Evolutionary conservation across 1,139 yeast species (phyloP).

Genomic region (Debaryomycetaceae sp.): DNA sequence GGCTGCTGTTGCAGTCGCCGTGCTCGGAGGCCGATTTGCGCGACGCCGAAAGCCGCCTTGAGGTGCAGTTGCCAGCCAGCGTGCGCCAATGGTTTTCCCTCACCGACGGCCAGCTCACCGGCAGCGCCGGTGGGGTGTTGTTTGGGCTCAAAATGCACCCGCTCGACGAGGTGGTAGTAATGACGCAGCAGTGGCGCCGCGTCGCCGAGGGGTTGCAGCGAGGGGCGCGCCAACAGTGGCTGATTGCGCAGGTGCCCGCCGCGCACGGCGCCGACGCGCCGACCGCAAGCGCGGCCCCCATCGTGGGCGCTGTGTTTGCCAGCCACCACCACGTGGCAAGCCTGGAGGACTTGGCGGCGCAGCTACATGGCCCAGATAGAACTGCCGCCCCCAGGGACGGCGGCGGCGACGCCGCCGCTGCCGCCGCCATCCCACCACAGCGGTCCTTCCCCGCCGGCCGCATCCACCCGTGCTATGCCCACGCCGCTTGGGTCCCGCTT

Average conservation of each 20-base stretch:
- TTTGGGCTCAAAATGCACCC: slow-evolving; percentile 65
- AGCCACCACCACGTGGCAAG: slow-evolving; percentile 5
- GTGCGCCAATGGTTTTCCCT: slow-evolving; percentile 55
- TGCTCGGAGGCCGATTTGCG: slow-evolving; percentile 59
- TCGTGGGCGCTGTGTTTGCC: slow-evolving; percentile 2
- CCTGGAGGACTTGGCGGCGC: too few relatives aligned
- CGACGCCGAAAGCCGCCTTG: slow-evolving; percentile 63
- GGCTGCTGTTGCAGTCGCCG: slow-evolving; percentile 55
- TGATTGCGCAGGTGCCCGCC: too few relatives aligned
- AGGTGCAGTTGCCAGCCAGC: slow-evolving; percentile 53
- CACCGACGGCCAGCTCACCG: slow-evolving; percentile 67
- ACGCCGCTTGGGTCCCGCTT: slow-evolving; percentile 86
- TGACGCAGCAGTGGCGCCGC: slow-evolving; percentile 66
- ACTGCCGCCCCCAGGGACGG: too few relatives aligned
- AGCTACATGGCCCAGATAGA: too few relatives aligned
- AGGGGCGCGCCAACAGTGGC: slow-evolving; percentile 21
- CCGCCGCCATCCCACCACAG: slow-evolving; percentile 31
- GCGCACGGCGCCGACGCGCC: slow-evolving; percentile 13
- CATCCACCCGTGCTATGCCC: slow-evolving; percentile 72
- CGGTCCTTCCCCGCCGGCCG: slow-evolving; percentile 70
- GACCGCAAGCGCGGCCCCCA: neutral
- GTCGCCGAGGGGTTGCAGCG: slow-evolving; percentile 47
- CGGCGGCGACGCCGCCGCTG: slow-evolving; percentile 5
- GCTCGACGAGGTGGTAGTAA: slow-evolving; percentile 57
- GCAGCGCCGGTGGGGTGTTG: slow-evolving; percentile 51